Base-by-base conservation (phyloP, 2,329 filamentous ascomycete genomes). In the Talaromyces islandicus region DNA sequence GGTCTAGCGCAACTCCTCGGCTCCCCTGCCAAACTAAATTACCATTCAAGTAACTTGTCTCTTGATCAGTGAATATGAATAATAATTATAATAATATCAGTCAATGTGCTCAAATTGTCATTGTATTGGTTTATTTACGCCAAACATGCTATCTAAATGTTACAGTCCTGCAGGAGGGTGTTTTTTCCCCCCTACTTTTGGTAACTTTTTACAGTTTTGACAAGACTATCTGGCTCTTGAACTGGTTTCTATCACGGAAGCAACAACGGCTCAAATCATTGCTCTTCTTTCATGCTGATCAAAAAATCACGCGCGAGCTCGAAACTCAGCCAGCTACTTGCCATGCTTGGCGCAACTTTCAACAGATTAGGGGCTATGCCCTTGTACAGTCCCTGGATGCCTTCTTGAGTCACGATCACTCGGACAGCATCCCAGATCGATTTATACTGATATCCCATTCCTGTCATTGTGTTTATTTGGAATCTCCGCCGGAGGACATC, bases 401-500 rank as follows among this genome's bases (percentile, higher is more conserved):
- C 94, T 77, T 99, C 94, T 68, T 96, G 87, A 53, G 83, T 77
- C 58, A 96, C 75, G 68, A 99, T 99, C 56, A 90, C 85, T 56
- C 80, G 84, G 64, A 99, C 80, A 3, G 94, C 94, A 71, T 96
- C 91, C 63, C 85, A 82, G 50, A 99, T 88, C 7, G 88, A 89
- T 69, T 90, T 92, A 79, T 99, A 99, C 73, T 93, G 86, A 77
- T 97, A 97, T 56, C 94, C 94, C 87, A 99, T 93, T 56, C 94
- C 94, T 54, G 90, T 91, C 94, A 99, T 99, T 58, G 94, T 97
- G 77, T 99, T 99, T 78, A 99, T 94, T 73, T 99, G 94, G 74
- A 99, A 99, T 56, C 94, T 86, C 62, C 94, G 87, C 32, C 94
- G 90, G 58, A 99, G 82, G 2, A 99, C 93, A 72, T 96, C 92